Percentiles rank a stretch among this genome's conserved stretches.
phyloP scores from a whole-genome alignment of 768 basidiomycete species.

The Mycena sanguinolenta region DNA sequence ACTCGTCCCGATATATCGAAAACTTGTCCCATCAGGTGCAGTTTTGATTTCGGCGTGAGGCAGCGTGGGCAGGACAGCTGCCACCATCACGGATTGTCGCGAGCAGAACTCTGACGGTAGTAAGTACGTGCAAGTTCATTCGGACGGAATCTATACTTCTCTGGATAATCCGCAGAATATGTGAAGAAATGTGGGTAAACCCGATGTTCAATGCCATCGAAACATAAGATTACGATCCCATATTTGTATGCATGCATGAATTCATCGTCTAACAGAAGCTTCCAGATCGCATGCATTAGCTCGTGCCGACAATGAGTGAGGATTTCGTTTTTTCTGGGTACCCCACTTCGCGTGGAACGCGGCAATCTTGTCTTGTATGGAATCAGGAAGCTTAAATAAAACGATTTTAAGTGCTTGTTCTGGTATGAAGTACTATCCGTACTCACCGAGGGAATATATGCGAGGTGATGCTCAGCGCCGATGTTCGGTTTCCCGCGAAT shows the following conservation, averaged over 20 bases:
- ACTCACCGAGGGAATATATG: constrained; percentile 51
- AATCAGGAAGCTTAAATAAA: neutral
- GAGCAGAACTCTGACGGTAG: neutral
- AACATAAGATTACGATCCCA: neutral
- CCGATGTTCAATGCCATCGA: neutral
- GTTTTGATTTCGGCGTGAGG: too few relatives aligned
- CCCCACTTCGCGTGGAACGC: neutral
- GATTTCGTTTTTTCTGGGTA: neutral
- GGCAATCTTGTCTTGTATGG: neutral
- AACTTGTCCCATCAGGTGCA: too few relatives aligned
- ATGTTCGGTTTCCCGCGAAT: constrained; percentile 42
- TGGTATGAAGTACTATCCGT: too few relatives aligned
- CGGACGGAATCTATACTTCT: neutral
- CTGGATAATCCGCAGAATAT: neutral
- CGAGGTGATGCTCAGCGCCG: constrained; percentile 52
- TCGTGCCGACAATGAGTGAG: neutral
- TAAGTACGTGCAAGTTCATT: neutral
- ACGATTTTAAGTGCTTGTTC: too few relatives aligned
- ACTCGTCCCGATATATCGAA: too few relatives aligned
- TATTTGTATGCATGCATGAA: neutral
- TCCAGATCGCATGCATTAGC: neutral
- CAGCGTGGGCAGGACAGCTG: neutral
- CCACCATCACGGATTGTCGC: neutral
- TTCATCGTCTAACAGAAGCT: neutral
- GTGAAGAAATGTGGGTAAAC: neutral